Percentiles rank a stretch among this genome's conserved stretches.
Evolutionary conservation across 371 early-diverging fungal genomes (phyloP).

Genomic region (Haplosporangium sp.): DNA sequence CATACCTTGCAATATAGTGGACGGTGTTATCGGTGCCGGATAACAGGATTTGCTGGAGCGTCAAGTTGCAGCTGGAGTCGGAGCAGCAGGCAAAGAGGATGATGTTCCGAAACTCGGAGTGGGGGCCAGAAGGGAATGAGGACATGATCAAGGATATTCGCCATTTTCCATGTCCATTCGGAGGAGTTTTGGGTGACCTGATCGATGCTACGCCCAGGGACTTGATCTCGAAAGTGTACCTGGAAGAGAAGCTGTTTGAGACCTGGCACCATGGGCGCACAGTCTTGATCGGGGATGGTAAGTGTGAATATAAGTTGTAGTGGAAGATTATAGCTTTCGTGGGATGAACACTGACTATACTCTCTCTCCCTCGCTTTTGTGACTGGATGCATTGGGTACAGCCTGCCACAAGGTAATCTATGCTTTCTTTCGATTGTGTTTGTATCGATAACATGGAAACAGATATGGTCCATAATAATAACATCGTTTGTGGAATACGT

Average conservation of each 20-base stretch:
- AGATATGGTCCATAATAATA: background rate
- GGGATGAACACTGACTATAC: background rate
- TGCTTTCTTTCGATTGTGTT: background rate
- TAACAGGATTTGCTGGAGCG: conserved; percentile 19
- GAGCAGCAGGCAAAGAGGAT: conserved; percentile 6
- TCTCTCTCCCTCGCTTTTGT: background rate
- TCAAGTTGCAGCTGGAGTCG: conserved; percentile 10
- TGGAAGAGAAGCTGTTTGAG: conserved; percentile 36
- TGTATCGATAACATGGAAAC: too few relatives aligned
- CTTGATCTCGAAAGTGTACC: conserved; percentile 25
- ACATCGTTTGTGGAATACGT: background rate
- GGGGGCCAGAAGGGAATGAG: conserved; percentile 20
- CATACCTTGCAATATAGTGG: conserved; percentile 3
- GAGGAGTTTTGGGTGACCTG: conserved; percentile 21
- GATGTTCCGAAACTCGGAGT: conserved; percentile 30
- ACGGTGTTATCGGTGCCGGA: conserved; percentile 17
- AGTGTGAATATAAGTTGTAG: background rate
- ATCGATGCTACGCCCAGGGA: conserved; percentile 30
- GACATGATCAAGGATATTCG: conserved; percentile 7
- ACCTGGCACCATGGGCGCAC: conserved; percentile 30
- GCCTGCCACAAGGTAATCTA: conserved; percentile 25
- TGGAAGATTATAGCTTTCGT: background rate
- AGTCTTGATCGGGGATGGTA: conserved; percentile 40
- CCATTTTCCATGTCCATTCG: conserved; percentile 16
- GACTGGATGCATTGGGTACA: background rate